Base-by-base conservation (phyloP, 495 filamentous ascomycete species). In the Copromyces sp. region DNA sequence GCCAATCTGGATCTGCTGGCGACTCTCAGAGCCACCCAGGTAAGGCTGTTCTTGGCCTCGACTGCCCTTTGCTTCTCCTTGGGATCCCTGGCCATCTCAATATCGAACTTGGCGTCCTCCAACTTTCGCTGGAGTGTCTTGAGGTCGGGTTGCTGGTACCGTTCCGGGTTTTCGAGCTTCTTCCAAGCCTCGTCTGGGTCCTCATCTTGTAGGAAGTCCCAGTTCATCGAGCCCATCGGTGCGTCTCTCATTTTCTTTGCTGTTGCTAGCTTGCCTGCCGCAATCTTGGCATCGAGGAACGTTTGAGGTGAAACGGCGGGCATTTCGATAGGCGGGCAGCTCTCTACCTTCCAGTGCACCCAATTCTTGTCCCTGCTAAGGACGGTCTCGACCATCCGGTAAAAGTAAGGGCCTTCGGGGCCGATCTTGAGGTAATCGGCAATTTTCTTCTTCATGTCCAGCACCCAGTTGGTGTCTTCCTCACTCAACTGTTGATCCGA, bases 281-380 rank as follows among this genome's bases (percentile, higher is more conserved):
- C 81, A 37, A 84, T 82, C 76, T 90, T 91, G 32, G 93, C 90
- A 61, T 88, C 86, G 69, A 87, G 78, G 78, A 92, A 92, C 39
- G 91, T 87, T 32, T 83, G 80, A 29, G 90, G 84, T 4, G 89
- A 85, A 40, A 97, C 80, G 7, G 92, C 84, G 17, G 91, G 87
- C 47, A 88, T 86, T 74, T 94, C 90, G 78, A 99, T 97, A 29
- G 89, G 86, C 39, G 93, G 94, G 80, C 95, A 98, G 69, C 88
- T 90, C 81, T 98, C 95, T 9, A 93, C 89, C 81, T 99, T 99
- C 95, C 95, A 99, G 68, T 92, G 91, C 53, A 94, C 94, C 95
- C 95, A 99, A 76, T 97, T 97, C 81, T 97, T 97, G 81, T 99
- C 95, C 72, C 95, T 87, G 7, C 93, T 92, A 29, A 99, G 86